Evolutionary conservation across 139 green algal genomes (phyloP).

Genomic region (Coelastrella sp.): DNA sequence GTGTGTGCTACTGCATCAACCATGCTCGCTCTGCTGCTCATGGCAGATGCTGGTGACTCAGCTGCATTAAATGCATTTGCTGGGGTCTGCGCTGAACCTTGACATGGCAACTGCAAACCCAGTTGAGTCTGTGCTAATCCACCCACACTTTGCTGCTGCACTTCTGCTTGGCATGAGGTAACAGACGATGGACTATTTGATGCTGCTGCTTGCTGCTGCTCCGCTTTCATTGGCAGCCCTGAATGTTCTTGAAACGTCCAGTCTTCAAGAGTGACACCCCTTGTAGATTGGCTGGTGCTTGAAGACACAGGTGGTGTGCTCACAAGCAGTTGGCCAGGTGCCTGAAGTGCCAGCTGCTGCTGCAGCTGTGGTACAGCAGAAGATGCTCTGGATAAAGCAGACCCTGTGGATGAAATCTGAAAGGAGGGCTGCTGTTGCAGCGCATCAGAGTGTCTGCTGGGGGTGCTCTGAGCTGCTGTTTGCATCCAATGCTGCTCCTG

Average conservation of each 20-base stretch:
- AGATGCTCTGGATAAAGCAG: not conserved
- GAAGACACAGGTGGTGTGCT: no score
- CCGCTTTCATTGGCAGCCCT: no score
- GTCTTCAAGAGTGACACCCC: conserved; percentile 1
- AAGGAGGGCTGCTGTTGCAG: no score
- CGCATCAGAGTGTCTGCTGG: no score
- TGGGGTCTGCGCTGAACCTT: not conserved
- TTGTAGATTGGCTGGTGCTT: not conserved
- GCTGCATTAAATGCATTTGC: not conserved
- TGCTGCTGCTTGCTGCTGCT: no score
- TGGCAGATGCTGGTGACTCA: not conserved
- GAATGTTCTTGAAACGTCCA: not conserved
- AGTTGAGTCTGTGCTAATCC: no score
- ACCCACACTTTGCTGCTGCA: no score
- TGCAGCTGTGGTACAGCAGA: not conserved
- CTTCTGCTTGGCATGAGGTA: no score
- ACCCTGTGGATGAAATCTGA: not conserved
- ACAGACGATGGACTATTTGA: no score
- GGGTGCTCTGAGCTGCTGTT: not conserved
- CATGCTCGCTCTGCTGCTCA: not conserved
- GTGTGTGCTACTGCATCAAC: not conserved
- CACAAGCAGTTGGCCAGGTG: no score
- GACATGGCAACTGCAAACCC: not conserved
- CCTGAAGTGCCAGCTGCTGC: not conserved
- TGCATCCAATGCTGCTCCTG: not conserved